phyloP scores from a whole-genome alignment of 2,329 filamentous ascomycete genomes.

The Beauveria scarabaeidicola region DNA sequence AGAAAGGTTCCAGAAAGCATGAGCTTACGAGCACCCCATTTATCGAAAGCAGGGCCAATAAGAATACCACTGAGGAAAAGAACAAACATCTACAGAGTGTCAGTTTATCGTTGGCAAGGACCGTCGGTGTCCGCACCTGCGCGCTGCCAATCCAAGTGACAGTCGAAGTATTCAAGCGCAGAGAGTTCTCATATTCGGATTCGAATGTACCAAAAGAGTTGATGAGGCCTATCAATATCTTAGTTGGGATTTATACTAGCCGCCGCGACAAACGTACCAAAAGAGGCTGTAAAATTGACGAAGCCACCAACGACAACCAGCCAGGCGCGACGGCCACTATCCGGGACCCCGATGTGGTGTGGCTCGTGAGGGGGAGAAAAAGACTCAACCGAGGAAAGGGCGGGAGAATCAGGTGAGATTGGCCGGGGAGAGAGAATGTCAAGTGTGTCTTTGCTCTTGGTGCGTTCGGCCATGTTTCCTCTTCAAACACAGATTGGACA shows the following conservation, averaged over 20 bases:
- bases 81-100: conserved; percentile 26
- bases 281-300: conserved; percentile 20
- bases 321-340: conserved; percentile 23
- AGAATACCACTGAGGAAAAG: conserved; percentile 31
- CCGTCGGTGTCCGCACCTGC: conserved; percentile 15
- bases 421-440: conserved; percentile 6
- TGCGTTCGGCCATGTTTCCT: neutral
- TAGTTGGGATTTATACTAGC: neutral
- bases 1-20: conserved; percentile 28
- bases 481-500: neutral
- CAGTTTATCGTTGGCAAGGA: neutral
- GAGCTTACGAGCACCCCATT: conserved; percentile 27
- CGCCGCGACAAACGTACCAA: conserved; percentile 18
- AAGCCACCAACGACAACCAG: conserved; percentile 25
- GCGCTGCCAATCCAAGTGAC: conserved; percentile 34
- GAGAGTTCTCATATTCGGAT: conserved; percentile 36
- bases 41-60: conserved; percentile 32
- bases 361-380: neutral
- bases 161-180: conserved; percentile 22
- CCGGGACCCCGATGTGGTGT: conserved; percentile 13
- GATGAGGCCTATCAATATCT: conserved; percentile 16
- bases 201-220: conserved; percentile 48
- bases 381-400: neutral
- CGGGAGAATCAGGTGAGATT: neutral
- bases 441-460: neutral